phyloP scores from a whole-genome alignment of 768 basidiomycete genomes.

The Lactifluus subvellereus region DNA sequence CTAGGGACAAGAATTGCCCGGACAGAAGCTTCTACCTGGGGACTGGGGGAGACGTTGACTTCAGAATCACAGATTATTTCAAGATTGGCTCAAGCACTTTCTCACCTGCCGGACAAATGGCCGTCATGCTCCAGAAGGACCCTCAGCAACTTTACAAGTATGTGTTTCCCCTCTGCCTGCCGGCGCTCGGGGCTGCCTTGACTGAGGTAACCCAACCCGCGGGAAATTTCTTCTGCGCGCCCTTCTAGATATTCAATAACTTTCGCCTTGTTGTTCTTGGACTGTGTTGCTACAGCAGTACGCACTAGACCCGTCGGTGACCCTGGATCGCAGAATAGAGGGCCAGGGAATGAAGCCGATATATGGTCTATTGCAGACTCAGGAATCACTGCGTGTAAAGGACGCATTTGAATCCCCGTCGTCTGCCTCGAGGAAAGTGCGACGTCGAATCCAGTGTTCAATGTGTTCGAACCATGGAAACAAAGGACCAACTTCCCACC shows the following conservation, averaged over 20 bases:
- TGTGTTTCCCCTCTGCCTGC: conserved; percentile 68
- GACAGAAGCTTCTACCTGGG: conserved; percentile 67
- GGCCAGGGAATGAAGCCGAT: conserved; percentile 72
- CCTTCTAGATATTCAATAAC: conserved; percentile 73
- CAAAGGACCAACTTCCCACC: conserved; percentile 88
- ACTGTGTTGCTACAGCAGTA: conserved; percentile 47
- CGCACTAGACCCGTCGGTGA: conserved; percentile 63
- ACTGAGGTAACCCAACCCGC: conserved; percentile 66
- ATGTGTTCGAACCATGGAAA: conserved; percentile 66
- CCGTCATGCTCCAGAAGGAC: conserved; percentile 89
- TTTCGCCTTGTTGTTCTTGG: conserved; percentile 79
- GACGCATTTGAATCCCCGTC: conserved; percentile 61
- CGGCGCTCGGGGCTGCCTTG: conserved; percentile 46
- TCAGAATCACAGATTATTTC: background rate
- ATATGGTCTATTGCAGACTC: conserved; percentile 54
- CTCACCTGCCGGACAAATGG: conserved; percentile 78
- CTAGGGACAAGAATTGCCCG: conserved; percentile 66
- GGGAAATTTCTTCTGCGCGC: conserved; percentile 68
- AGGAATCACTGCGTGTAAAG: conserved; percentile 63
- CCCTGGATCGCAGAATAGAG: conserved; percentile 74
- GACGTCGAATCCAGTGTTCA: conserved; percentile 73
- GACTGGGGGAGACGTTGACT: conserved; percentile 32
- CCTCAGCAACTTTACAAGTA: conserved; percentile 66
- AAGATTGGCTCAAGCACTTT: conserved; percentile 11
- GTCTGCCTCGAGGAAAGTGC: conserved; percentile 66